Evolutionary conservation across 176 grass and related monocot species (phyloP).

Genomic region (Miscanthus lutarioriparius): DNA sequence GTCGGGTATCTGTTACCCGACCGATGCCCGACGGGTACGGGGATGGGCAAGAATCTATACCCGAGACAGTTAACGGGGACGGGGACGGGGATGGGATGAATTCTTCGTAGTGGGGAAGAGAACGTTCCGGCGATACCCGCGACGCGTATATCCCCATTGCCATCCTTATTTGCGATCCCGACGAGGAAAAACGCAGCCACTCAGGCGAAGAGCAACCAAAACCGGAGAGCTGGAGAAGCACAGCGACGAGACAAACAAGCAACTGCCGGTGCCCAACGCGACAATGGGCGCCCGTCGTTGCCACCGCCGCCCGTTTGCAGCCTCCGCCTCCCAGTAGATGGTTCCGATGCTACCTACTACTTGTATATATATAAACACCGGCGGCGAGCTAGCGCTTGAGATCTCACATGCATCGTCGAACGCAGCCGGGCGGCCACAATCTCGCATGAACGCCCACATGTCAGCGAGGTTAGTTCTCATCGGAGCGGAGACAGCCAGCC

Average conservation of each 20-base stretch:
- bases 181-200: background rate
- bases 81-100: too few species aligned
- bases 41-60: too few species aligned
- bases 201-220: conserved; percentile 9
- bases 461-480: background rate
- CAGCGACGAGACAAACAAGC: background rate
- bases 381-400: too few species aligned
- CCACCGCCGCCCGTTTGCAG: conserved; percentile 29
- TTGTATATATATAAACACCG: background rate
- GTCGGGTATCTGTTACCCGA: too few species aligned
- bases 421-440: too few species aligned
- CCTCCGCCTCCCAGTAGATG: background rate
- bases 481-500: background rate
- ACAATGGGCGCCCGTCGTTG: conserved; percentile 47
- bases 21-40: too few species aligned
- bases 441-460: background rate
- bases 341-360: conserved; percentile 10
- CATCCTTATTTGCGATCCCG: background rate
- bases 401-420: too few species aligned
- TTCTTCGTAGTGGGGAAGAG: too few species aligned
- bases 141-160: too few species aligned
- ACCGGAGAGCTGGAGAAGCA: conserved; percentile 14
- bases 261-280: background rate
- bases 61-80: too few species aligned
- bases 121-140: too few species aligned